Evolutionary conservation across 2,329 filamentous ascomycete species (phyloP).

Genomic region (Pseudocercospora ulei): DNA sequence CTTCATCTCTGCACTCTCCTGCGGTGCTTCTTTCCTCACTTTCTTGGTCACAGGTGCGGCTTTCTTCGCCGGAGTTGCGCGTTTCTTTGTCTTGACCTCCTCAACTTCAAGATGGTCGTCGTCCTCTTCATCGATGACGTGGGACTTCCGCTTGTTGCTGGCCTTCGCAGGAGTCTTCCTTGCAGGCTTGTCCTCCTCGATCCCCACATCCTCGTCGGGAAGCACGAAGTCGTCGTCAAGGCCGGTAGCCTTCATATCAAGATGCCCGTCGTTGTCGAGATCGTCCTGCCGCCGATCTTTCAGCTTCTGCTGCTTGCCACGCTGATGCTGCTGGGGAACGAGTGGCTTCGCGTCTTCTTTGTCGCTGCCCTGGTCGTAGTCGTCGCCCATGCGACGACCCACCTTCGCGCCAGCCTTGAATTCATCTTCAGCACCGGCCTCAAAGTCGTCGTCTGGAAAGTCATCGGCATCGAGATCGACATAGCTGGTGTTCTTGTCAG

Average conservation of each 20-base stretch:
- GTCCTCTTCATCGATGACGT: conserved; percentile 47
- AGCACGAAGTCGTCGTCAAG: conserved; percentile 40
- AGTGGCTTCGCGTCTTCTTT: conserved; percentile 58
- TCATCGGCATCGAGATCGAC: conserved; percentile 32
- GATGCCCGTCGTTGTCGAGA: conserved; percentile 39
- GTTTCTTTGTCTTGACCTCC: conserved; percentile 50
- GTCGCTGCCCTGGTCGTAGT: conserved; percentile 57
- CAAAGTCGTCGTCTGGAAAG: conserved; percentile 36
- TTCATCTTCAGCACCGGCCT: conserved; percentile 63
- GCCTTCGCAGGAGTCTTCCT: conserved; percentile 32
- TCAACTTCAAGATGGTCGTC: conserved; percentile 36
- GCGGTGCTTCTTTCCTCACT: conserved; percentile 55
- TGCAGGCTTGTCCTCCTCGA: conserved; percentile 36
- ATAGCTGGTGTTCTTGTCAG: conserved; percentile 39
- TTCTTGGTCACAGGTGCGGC: conserved; percentile 47
- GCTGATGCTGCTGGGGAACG: conserved; percentile 39
- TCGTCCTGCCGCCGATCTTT: conserved; percentile 36
- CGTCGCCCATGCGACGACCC: conserved; percentile 50
- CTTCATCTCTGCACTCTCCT: conserved; percentile 64
- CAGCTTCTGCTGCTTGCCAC: conserved; percentile 28
- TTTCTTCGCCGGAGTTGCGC: conserved; percentile 39
- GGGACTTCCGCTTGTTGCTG: conserved; percentile 50
- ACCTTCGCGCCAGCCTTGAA: conserved; percentile 63
- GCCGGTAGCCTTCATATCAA: conserved; percentile 47
- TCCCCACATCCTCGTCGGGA: conserved; percentile 39